phyloP scores from a whole-genome alignment of 2,329 filamentous ascomycete species.

The Fusarium vanettenii region DNA sequence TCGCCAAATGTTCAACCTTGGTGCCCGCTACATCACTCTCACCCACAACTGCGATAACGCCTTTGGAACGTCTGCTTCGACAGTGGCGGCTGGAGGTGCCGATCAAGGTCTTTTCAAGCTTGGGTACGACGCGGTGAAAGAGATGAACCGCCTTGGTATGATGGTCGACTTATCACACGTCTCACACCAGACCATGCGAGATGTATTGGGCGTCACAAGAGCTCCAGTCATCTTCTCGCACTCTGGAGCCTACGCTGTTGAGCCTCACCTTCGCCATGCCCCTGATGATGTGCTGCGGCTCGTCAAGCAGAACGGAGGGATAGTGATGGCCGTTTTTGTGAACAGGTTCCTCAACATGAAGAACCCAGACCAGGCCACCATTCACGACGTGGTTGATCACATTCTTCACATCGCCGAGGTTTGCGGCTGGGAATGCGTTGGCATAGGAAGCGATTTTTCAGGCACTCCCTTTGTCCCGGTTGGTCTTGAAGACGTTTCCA shows the following conservation, averaged over 20 bases:
- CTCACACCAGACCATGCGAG: slow-evolving; percentile 45
- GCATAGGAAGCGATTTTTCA: slow-evolving; percentile 51
- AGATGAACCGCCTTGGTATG: slow-evolving; percentile 53
- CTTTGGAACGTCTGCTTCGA: slow-evolving; percentile 45
- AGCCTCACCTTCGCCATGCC: slow-evolving; percentile 51
- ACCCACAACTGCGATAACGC: slow-evolving; percentile 50
- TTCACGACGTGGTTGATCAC: slow-evolving; percentile 51
- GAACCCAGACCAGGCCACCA: slow-evolving; percentile 45
- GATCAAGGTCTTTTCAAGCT: slow-evolving; percentile 41
- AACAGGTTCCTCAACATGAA: slow-evolving; percentile 48
- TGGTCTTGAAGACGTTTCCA: slow-evolving; percentile 48
- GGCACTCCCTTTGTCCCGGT: slow-evolving; percentile 44
- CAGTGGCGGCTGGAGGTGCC: slow-evolving; percentile 37
- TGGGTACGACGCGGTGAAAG: slow-evolving; percentile 43
- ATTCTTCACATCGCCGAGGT: slow-evolving; percentile 43
- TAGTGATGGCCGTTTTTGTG: slow-evolving; percentile 55
- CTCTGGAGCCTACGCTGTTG: slow-evolving; percentile 42
- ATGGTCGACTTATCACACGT: slow-evolving; percentile 48
- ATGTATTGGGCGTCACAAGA: slow-evolving; percentile 39
- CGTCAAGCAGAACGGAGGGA: slow-evolving; percentile 50
- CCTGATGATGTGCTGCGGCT: slow-evolving; percentile 52
- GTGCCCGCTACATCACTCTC: slow-evolving; percentile 52
- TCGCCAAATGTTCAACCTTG: slow-evolving; percentile 50
- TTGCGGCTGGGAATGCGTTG: slow-evolving; percentile 51
- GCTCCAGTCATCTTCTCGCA: slow-evolving; percentile 49